These are phyloP conservation scores for Apiospora koreana DNA, from an alignment of 2,329 filamentous ascomycete genomes.

Conservation along the genomic window DNA sequence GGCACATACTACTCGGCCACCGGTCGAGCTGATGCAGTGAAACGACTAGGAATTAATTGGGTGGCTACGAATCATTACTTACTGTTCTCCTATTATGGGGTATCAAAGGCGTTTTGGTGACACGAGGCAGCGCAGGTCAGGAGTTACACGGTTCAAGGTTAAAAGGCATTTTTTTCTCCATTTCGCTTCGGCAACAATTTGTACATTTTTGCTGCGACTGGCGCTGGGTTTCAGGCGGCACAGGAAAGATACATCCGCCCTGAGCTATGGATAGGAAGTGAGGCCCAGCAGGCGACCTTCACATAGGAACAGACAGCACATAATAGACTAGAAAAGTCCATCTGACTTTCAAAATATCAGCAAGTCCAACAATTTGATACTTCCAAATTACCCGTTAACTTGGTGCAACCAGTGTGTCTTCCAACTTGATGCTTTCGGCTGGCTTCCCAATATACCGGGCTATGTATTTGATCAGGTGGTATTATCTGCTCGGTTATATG, in stretches of 20 bases:
- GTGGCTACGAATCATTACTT: not conserved
- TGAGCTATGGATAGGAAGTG: not conserved
- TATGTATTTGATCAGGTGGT: not conserved
- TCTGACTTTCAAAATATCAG: not conserved
- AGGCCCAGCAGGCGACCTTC: not conserved
- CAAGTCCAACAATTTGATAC: not conserved
- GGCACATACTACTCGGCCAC: conserved; percentile 63
- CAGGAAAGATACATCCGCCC: not conserved
- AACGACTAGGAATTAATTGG: not conserved
- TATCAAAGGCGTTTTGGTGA: not conserved
- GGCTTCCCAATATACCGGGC: not conserved
- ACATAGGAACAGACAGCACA: conserved; percentile 4
- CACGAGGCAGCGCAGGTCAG: not conserved
- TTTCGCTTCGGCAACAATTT: not conserved
- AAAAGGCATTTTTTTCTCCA: not conserved
- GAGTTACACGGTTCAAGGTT: not conserved
- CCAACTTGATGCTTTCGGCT: not conserved
- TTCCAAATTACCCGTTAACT: not conserved
- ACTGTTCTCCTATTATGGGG: not conserved
- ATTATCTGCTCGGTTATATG: not conserved
- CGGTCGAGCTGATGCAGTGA: conserved; percentile 63
- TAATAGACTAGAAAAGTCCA: not conserved
- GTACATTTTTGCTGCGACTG: conserved; percentile 5
- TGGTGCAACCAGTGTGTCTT: not conserved
- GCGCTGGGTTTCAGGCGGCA: not conserved